Percentiles rank a stretch among this genome's conserved stretches.
Evolutionary conservation across 257 asterid species (phyloP).

Genomic region (Salvia hispanica): DNA sequence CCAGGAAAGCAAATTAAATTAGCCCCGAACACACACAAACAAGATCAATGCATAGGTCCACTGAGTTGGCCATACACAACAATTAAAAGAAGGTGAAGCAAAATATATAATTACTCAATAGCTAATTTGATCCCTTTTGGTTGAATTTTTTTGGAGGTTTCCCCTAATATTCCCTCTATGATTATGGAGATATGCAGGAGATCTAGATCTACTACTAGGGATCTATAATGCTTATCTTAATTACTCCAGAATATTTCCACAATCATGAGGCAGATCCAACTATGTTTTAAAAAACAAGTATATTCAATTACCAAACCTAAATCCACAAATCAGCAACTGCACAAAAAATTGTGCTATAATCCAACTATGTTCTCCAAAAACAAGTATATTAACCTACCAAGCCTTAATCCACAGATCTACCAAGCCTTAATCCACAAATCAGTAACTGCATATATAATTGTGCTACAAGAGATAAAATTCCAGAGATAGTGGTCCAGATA

Average conservation of each 20-base stretch:
- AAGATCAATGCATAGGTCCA: too few relatives aligned
- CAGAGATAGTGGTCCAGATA: neutral
- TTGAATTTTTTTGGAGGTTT: neutral
- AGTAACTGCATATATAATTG: neutral
- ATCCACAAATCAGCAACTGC: neutral
- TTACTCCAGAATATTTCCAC: neutral
- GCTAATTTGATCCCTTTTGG: neutral
- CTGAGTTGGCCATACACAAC: neutral
- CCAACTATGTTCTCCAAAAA: neutral
- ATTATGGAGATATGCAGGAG: neutral
- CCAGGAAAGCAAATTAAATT: neutral
- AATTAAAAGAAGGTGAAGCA: neutral
- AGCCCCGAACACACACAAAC: neutral
- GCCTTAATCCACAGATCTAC: neutral
- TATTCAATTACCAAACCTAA: neutral
- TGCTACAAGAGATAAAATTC: neutral
- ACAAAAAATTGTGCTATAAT: neutral
- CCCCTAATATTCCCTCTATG: neutral
- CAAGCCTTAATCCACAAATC: neutral
- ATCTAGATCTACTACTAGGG: conserved; percentile 1
- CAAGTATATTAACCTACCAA: neutral
- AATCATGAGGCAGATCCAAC: conserved; percentile 7
- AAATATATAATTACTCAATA: neutral
- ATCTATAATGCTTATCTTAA: neutral
- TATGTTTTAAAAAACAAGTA: neutral